These are phyloP conservation scores for Ceratobasidium sp. DNA, from an alignment of 1,284 basidiomycete species.

Conservation along the genomic window DNA sequence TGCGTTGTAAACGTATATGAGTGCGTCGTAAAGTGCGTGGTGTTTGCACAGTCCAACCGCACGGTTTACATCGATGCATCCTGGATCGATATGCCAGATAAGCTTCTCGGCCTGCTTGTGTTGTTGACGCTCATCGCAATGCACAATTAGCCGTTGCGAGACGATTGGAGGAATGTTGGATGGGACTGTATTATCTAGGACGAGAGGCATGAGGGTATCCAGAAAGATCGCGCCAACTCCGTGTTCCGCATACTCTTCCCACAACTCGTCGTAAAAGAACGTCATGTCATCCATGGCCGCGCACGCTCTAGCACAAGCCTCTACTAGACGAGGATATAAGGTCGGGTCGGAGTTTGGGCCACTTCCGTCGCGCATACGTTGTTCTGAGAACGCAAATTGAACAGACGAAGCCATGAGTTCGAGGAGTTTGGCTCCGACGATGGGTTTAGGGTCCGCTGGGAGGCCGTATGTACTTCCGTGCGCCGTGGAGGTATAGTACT, in stretches of 20 bases:
- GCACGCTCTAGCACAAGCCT: slow-evolving; percentile 81
- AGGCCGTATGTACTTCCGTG: slow-evolving; percentile 90
- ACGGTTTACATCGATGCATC: slow-evolving; percentile 92
- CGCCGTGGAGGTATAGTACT: slow-evolving; percentile 83
- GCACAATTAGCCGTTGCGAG: slow-evolving; percentile 81
- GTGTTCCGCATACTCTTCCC: slow-evolving; percentile 84
- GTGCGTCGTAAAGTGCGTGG: slow-evolving; percentile 87
- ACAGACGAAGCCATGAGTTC: slow-evolving; percentile 89
- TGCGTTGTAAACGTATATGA: slow-evolving; percentile 92
- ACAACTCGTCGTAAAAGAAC: slow-evolving; percentile 92
- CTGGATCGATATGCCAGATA: slow-evolving; percentile 96
- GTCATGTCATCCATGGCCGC: slow-evolving; percentile 80
- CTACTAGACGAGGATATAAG: slow-evolving; percentile 88
- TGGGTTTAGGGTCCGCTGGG: slow-evolving; percentile 66
- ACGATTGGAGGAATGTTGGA: slow-evolving; percentile 82
- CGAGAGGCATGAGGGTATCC: slow-evolving; percentile 80
- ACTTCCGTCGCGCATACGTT: slow-evolving; percentile 88
- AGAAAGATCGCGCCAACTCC: slow-evolving; percentile 92
- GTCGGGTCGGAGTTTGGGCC: slow-evolving; percentile 93
- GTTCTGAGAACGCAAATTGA: slow-evolving; percentile 91
- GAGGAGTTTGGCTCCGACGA: slow-evolving; percentile 79
- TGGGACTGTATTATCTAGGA: slow-evolving; percentile 73
- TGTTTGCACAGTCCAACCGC: slow-evolving; percentile 84
- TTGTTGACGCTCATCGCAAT: slow-evolving; percentile 75
- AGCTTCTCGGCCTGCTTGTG: slow-evolving; percentile 84